phyloP scores from a whole-genome alignment of 768 basidiomycete species.

The Auricularia sp. region DNA sequence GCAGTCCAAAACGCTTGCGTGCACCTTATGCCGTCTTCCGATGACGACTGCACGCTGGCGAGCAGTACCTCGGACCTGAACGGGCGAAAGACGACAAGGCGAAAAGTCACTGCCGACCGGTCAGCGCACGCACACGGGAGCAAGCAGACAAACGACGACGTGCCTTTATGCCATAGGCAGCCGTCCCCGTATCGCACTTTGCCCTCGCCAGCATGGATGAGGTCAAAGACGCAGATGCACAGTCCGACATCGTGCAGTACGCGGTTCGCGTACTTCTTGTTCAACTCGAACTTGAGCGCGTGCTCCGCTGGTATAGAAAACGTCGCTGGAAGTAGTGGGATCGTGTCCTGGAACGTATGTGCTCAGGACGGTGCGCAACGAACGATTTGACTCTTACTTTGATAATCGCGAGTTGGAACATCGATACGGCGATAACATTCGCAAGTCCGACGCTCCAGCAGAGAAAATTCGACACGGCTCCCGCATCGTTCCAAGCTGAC shows the following conservation, averaged over 20 bases:
- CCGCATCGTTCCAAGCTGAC: too few relatives aligned
- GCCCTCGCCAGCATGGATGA: slow-evolving; percentile 79
- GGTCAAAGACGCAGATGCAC: slow-evolving; percentile 82
- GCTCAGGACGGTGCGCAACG: background rate
- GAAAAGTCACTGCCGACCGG: slow-evolving; percentile 57
- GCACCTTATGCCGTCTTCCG: slow-evolving; percentile 79
- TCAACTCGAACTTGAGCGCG: slow-evolving; percentile 75
- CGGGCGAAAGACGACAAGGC: slow-evolving; percentile 85
- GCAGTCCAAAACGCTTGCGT: slow-evolving; percentile 19
- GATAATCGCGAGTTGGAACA: slow-evolving; percentile 29
- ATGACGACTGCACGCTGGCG: slow-evolving; percentile 80
- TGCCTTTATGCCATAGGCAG: slow-evolving; percentile 89
- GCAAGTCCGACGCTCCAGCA: slow-evolving; percentile 1
- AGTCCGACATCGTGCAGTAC: slow-evolving; percentile 86
- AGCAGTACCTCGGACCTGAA: slow-evolving; percentile 84
- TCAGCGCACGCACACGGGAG: background rate
- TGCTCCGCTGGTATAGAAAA: slow-evolving; percentile 71
- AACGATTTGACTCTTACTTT: slow-evolving; percentile 16
- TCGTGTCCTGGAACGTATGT: slow-evolving; percentile 56
- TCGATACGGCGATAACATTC: slow-evolving; percentile 6
- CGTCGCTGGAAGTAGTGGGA: slow-evolving; percentile 79
- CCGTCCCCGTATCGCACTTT: slow-evolving; percentile 94
- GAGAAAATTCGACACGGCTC: too few relatives aligned
- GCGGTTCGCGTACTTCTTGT: slow-evolving; percentile 93
- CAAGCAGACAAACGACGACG: background rate